Conservation (phyloP, 176 grass and related monocot species). For the Paspalum vaginatum region DNA sequence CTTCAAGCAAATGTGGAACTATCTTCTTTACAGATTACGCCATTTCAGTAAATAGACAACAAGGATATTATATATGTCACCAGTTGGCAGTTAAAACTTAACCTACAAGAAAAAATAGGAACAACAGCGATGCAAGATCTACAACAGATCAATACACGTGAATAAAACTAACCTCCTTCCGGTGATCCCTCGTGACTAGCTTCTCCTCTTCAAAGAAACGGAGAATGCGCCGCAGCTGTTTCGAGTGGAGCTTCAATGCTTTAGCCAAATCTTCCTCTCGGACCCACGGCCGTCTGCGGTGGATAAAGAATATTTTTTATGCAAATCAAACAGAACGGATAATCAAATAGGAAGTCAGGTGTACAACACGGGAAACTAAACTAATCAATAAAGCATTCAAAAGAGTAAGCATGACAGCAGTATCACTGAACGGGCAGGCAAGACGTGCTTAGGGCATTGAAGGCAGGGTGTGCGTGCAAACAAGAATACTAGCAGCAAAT, state of each 20-base stretch:
- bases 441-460: neutral
- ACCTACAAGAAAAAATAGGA: neutral
- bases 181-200: constrained; percentile 76
- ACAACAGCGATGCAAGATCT: neutral
- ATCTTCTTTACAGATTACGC: neutral
- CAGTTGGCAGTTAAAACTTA: too few relatives aligned
- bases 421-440: neutral
- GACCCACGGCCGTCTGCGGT: constrained; percentile 78
- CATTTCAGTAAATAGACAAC: constrained; percentile 2
- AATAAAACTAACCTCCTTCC: constrained; percentile 78
- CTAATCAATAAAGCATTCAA: neutral
- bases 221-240: constrained; percentile 77
- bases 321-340: neutral
- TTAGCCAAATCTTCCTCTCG: constrained; percentile 95
- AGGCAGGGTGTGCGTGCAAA: neutral
- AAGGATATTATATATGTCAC: neutral
- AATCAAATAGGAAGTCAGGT: neutral
- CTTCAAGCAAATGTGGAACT: neutral
- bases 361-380: neutral
- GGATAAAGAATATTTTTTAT: neutral
- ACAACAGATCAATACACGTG: constrained; percentile 4
- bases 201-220: constrained; percentile 97
- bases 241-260: constrained; percentile 79
- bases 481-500: neutral
- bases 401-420: neutral